phyloP scores from a whole-genome alignment of 2,329 filamentous ascomycete genomes.

The Fusarium torreyae region DNA sequence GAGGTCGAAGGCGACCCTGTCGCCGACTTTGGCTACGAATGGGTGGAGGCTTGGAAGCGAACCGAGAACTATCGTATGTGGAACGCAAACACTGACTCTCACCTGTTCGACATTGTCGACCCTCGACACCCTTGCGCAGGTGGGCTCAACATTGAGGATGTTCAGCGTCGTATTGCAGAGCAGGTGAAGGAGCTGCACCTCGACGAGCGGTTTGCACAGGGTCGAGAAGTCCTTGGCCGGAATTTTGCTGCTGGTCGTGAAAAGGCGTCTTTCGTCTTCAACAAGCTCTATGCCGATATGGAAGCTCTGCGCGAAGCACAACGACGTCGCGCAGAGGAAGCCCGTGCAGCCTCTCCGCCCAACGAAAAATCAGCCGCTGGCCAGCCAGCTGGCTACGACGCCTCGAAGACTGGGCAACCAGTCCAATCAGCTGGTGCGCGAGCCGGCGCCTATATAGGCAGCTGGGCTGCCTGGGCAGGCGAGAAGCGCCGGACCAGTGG shows the following conservation, averaged over 20 bases:
- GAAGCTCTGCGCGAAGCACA: slow-evolving; percentile 71
- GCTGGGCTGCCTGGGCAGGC: slow-evolving; percentile 79
- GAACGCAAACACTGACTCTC: slow-evolving; percentile 82
- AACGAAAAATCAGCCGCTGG: slow-evolving; percentile 12
- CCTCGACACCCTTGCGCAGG: slow-evolving; percentile 95
- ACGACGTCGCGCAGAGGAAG: slow-evolving; percentile 59
- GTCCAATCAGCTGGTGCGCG: slow-evolving; percentile 67
- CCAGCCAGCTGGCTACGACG: slow-evolving; percentile 40
- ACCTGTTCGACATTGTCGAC: slow-evolving; percentile 95
- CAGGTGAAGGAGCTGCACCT: slow-evolving; percentile 95
- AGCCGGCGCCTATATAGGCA: slow-evolving; percentile 76
- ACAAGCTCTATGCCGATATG: slow-evolving; percentile 90
- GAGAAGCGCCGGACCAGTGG: slow-evolving; percentile 79
- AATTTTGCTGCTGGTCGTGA: slow-evolving; percentile 90
- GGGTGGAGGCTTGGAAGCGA: slow-evolving; percentile 87
- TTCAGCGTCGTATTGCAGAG: slow-evolving; percentile 89
- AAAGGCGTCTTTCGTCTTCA: slow-evolving; percentile 89
- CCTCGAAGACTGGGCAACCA: slow-evolving; percentile 62
- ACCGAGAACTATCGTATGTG: slow-evolving; percentile 96
- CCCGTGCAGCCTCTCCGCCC: slow-evolving; percentile 40
- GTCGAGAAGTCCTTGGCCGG: slow-evolving; percentile 87
- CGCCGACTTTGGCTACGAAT: slow-evolving; percentile 85
- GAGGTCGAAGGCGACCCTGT: slow-evolving; percentile 88
- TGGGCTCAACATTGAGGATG: slow-evolving; percentile 92
- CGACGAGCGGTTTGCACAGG: slow-evolving; percentile 88